phyloP scores from a whole-genome alignment of 2,329 filamentous ascomycete genomes.

The Botrytis fragariae region DNA sequence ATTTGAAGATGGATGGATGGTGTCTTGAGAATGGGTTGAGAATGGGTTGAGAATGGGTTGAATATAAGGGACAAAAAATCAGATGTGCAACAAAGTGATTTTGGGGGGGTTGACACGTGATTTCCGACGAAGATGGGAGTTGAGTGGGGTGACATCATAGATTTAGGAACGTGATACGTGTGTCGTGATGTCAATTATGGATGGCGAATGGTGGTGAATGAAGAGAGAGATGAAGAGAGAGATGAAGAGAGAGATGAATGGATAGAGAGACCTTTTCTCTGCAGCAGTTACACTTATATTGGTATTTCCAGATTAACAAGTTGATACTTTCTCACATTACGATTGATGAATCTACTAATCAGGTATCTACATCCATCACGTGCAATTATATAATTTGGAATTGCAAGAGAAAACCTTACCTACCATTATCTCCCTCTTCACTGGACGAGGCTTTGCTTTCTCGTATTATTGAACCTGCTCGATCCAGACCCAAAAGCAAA shows the following conservation, averaged over 20 bases:
- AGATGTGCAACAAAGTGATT: neutral
- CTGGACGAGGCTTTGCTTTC: neutral
- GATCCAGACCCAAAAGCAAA: too few species aligned
- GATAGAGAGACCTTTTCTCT: neutral
- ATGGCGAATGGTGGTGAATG: neutral
- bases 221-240: too few species aligned
- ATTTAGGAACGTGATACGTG: neutral
- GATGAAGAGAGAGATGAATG: neutral
- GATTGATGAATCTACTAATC: too few species aligned
- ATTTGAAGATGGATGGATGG: neutral
- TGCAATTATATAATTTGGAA: neutral
- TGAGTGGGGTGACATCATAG: neutral
- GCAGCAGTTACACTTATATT: too few species aligned
- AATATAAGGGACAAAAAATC: neutral
- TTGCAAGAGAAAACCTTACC: neutral
- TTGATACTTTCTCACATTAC: too few species aligned
- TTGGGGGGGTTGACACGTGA: accelerated
- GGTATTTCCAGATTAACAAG: too few species aligned
- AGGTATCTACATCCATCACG: too few species aligned
- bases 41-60: too few species aligned
- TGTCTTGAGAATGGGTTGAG: neutral
- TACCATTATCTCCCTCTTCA: neutral
- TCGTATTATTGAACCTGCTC: too few species aligned
- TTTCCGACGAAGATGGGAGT: neutral
- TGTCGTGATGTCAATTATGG: neutral